A percentile compares a stretch with the other conserved stretches of the same genome.
phyloP scores from a whole-genome alignment of 257 asterid genomes.

The Lycium barbarum region DNA sequence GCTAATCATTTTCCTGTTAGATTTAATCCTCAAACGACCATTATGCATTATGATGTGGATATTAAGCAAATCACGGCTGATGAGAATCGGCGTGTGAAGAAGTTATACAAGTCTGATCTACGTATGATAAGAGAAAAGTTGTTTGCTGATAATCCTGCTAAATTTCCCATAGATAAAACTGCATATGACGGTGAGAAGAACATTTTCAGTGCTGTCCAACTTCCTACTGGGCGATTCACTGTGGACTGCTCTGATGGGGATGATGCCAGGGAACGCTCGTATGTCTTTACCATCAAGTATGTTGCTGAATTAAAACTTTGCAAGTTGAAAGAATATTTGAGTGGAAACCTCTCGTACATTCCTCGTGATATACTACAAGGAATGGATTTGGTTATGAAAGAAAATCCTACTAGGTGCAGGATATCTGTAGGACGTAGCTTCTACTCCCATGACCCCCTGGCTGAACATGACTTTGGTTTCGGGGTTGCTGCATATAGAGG shows the following conservation, averaged over 20 bases:
- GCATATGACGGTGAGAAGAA: conserved; percentile 77
- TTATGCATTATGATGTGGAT: conserved; percentile 65
- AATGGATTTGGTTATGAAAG: conserved; percentile 78
- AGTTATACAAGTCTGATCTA: conserved; percentile 45
- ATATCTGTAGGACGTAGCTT: conserved; percentile 53
- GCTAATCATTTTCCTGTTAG: conserved; percentile 71
- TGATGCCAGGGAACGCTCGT: conserved; percentile 41
- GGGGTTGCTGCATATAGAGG: conserved; percentile 71
- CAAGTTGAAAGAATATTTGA: conserved; percentile 55
- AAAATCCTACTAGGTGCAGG: conserved; percentile 58
- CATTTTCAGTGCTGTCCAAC: conserved; percentile 56
- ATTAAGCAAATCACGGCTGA: conserved; percentile 42
- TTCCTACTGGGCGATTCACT: conserved; percentile 48
- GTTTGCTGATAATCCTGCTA: conserved; percentile 34
- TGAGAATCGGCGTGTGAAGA: conserved; percentile 39
- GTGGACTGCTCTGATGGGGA: conserved; percentile 56
- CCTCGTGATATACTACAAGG: conserved; percentile 74
- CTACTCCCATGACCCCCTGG: conserved; percentile 40
- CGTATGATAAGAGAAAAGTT: conserved; percentile 50
- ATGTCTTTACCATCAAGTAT: conserved; percentile 45
- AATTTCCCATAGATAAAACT: conserved; percentile 49
- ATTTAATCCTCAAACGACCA: conserved; percentile 41
- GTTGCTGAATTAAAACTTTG: conserved; percentile 55
- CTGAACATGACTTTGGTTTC: conserved; percentile 38
- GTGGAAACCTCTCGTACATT: conserved; percentile 39